A percentile compares a stretch with the other conserved stretches of the same genome.
Evolutionary conservation across 257 asterid species (phyloP).

Genomic region (Haberlea rhodopensis): DNA sequence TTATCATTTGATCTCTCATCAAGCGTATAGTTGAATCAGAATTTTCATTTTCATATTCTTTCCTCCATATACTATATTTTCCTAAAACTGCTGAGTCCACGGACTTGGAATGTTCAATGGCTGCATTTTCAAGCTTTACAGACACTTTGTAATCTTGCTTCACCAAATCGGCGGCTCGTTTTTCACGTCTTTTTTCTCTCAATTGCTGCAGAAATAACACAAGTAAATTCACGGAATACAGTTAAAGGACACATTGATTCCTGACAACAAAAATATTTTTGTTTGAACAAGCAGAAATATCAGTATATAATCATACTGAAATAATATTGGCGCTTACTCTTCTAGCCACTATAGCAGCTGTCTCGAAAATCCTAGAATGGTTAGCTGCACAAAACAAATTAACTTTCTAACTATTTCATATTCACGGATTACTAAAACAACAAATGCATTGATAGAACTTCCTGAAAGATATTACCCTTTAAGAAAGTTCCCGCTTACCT

Average conservation of each 20-base stretch:
- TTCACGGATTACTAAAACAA: constrained; percentile 18
- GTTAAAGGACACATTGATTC: constrained; percentile 17
- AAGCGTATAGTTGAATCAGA: constrained; percentile 82
- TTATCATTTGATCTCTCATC: constrained; percentile 93
- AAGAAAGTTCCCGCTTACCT: constrained; percentile 39
- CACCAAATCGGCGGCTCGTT: constrained; percentile 75
- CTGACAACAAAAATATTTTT: background rate
- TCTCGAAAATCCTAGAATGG: constrained; percentile 48
- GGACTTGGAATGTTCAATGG: constrained; percentile 88
- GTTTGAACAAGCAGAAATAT: background rate
- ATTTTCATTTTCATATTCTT: constrained; percentile 85
- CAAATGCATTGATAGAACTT: constrained; percentile 1
- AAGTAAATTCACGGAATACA: background rate
- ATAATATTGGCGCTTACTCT: constrained; percentile 54
- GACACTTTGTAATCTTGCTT: constrained; percentile 82
- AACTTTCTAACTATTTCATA: constrained; percentile 22
- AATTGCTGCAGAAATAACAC: constrained; percentile 59
- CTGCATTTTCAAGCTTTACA: constrained; percentile 88
- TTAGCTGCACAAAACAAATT: constrained; percentile 45
- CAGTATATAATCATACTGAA: constrained; percentile 4
- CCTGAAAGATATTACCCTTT: constrained; percentile 44
- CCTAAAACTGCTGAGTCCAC: constrained; percentile 96
- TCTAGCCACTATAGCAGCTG: constrained; percentile 57
- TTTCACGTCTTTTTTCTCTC: constrained; percentile 77
- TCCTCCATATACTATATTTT: constrained; percentile 95